These are phyloP conservation scores for Phytophthora pini DNA, from an alignment of 352 stramenopile species.

Conservation along the genomic window DNA sequence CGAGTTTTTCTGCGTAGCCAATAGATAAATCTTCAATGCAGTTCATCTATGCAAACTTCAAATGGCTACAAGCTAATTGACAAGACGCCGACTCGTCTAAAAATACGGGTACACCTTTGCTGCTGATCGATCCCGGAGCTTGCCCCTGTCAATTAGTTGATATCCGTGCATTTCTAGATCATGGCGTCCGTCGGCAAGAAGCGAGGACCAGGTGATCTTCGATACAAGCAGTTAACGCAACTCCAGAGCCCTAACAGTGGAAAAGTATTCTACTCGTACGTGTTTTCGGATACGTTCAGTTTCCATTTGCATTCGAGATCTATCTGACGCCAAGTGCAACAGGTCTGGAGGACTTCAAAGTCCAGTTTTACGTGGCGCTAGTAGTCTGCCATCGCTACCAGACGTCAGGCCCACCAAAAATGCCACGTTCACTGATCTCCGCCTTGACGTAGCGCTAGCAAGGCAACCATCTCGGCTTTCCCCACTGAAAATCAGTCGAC, in stretches of 20 bases:
- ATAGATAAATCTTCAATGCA: slow-evolving; percentile 12
- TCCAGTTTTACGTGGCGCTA: slow-evolving; percentile 24
- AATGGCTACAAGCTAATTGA: too few relatives aligned
- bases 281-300: slow-evolving; percentile 6
- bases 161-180: not conserved
- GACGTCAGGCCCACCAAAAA: slow-evolving; percentile 30
- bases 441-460: slow-evolving; percentile 14
- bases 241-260: slow-evolving; percentile 33
- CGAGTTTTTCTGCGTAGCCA: slow-evolving; percentile 23
- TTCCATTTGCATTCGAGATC: too few relatives aligned
- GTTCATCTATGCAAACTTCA: slow-evolving; percentile 18
- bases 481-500: slow-evolving; percentile 34
- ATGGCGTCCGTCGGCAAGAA: slow-evolving; percentile 5
- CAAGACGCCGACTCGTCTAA: not conserved
- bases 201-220: slow-evolving; percentile 7
- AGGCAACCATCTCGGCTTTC: slow-evolving; percentile 31
- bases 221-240: slow-evolving; percentile 30
- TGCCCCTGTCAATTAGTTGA: not conserved
- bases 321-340: not conserved
- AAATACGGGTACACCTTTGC: not conserved
- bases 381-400: slow-evolving; percentile 45
- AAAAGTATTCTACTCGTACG: slow-evolving; percentile 28
- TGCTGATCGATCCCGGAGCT: not conserved
- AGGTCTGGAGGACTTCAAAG: slow-evolving; percentile 11
- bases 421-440: slow-evolving; percentile 7